phyloP scores from a whole-genome alignment of 495 filamentous ascomycete genomes.

The Rhypophila decipiens region DNA sequence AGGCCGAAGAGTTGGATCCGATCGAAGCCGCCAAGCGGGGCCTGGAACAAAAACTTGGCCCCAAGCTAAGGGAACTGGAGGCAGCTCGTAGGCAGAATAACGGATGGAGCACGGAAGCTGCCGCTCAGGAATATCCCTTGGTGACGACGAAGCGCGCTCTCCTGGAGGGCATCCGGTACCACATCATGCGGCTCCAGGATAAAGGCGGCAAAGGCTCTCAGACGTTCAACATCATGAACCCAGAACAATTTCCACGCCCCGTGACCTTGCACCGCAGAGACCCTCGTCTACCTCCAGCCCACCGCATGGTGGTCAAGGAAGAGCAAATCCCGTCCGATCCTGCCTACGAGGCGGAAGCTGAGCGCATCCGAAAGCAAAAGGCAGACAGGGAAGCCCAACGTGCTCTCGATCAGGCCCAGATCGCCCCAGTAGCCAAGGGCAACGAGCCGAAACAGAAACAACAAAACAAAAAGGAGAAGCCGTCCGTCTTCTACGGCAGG shows the following conservation, averaged over 20 bases:
- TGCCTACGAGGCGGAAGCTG: conserved; percentile 62
- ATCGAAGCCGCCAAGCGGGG: background rate
- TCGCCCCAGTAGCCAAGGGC: conserved; percentile 61
- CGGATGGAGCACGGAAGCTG: conserved; percentile 55
- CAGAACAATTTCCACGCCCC: conserved; percentile 77
- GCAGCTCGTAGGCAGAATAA: conserved; percentile 39
- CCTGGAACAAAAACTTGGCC: background rate
- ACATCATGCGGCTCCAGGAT: conserved; percentile 72
- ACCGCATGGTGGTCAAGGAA: conserved; percentile 48
- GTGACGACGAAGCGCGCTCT: conserved; percentile 74
- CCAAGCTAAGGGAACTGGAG: conserved; percentile 19
- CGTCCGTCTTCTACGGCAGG: conserved; percentile 48
- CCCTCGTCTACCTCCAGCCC: conserved; percentile 61
- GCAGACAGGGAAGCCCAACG: conserved; percentile 75
- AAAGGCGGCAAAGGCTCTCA: conserved; percentile 22
- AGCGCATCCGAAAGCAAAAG: conserved; percentile 55
- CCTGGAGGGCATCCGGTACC: conserved; percentile 73
- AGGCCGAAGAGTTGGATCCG: background rate
- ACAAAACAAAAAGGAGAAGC: conserved; percentile 72
- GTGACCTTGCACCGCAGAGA: conserved; percentile 85
- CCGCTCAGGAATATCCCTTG: conserved; percentile 62
- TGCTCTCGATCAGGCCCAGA: conserved; percentile 77
- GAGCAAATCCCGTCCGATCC: conserved; percentile 40
- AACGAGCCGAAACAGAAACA: conserved; percentile 54
- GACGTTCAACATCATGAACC: conserved; percentile 65